These are phyloP conservation scores for Phytophthora tentaculata DNA, from an alignment of 352 stramenopile species.

Conservation along the genomic window DNA sequence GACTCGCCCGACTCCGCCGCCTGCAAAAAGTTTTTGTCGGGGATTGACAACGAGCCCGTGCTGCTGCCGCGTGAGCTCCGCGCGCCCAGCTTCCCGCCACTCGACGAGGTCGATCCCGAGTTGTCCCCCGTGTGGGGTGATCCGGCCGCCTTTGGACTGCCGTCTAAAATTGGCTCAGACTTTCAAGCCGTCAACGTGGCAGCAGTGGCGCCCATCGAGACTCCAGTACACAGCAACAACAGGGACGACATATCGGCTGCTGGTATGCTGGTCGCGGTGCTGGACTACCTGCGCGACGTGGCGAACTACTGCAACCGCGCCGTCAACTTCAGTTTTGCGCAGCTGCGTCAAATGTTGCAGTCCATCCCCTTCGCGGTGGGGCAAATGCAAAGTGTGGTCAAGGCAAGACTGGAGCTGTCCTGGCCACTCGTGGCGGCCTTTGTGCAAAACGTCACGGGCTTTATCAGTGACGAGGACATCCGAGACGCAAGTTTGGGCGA, in stretches of 20 bases:
- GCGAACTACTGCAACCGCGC: slow-evolving; percentile 63
- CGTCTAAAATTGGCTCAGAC: slow-evolving; percentile 14
- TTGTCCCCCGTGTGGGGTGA: slow-evolving; percentile 42
- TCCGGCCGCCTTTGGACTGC: slow-evolving; percentile 25
- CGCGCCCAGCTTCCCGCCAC: slow-evolving; percentile 12
- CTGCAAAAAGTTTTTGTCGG: slow-evolving; percentile 56
- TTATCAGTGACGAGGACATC: slow-evolving; percentile 80
- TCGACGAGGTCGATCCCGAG: slow-evolving; percentile 40
- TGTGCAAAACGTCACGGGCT: slow-evolving; percentile 68
- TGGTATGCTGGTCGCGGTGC: slow-evolving; percentile 50
- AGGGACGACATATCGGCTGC: slow-evolving; percentile 52
- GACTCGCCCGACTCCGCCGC: slow-evolving; percentile 30
- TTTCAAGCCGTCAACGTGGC: slow-evolving; percentile 8
- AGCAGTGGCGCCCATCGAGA: slow-evolving; percentile 16
- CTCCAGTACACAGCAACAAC: slow-evolving; percentile 6
- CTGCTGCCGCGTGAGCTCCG: slow-evolving; percentile 44
- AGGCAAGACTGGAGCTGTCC: slow-evolving; percentile 62
- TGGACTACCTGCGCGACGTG: slow-evolving; percentile 70
- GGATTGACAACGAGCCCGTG: slow-evolving; percentile 44
- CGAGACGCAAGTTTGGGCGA: slow-evolving; percentile 68
- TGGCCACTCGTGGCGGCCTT: slow-evolving; percentile 68
- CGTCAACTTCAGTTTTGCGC: slow-evolving; percentile 55
- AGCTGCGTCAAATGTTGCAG: slow-evolving; percentile 63
- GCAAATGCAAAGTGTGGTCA: slow-evolving; percentile 69
- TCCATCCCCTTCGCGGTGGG: slow-evolving; percentile 68